phyloP scores from a whole-genome alignment of 2,329 filamentous ascomycete genomes.

The Shiraia sp. region DNA sequence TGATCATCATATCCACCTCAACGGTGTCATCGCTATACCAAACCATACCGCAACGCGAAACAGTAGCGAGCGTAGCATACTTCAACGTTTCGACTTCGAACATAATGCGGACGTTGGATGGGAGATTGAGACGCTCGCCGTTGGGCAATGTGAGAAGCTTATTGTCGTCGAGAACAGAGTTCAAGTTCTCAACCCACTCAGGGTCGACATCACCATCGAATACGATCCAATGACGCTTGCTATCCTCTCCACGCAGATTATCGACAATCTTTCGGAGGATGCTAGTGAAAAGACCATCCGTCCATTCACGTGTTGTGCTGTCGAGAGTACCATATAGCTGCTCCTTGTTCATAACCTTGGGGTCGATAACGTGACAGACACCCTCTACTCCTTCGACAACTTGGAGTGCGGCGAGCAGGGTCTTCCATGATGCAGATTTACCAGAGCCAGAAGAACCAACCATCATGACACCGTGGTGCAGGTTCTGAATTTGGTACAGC shows the following conservation, averaged over 20 bases:
- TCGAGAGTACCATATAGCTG: slow-evolving; percentile 94
- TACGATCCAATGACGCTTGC: slow-evolving; percentile 98
- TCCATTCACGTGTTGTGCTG: slow-evolving; percentile 97
- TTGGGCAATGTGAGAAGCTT: slow-evolving; percentile 96
- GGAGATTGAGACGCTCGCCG: slow-evolving; percentile 93
- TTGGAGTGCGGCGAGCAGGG: slow-evolving; percentile 87
- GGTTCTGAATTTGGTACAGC: slow-evolving; percentile 95
- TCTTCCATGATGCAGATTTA: slow-evolving; percentile 94
- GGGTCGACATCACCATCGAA: slow-evolving; percentile 99
- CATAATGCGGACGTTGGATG: slow-evolving; percentile 96
- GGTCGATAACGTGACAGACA: slow-evolving; percentile 96
- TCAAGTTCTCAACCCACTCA: slow-evolving; percentile 99
- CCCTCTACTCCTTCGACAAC: slow-evolving; percentile 90
- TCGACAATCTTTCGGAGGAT: slow-evolving; percentile 98
- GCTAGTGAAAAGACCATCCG: slow-evolving; percentile 95
- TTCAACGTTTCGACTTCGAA: slow-evolving; percentile 98
- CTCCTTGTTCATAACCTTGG: slow-evolving; percentile 99
- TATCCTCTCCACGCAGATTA: slow-evolving; percentile 94
- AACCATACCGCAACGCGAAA: slow-evolving; percentile 99
- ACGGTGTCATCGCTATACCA: slow-evolving; percentile 99
- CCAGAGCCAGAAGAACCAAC: slow-evolving; percentile 96
- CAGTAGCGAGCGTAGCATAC: slow-evolving; percentile 97
- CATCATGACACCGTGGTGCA: slow-evolving; percentile 99
- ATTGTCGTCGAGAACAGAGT: slow-evolving; percentile 99
- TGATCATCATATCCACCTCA: slow-evolving; percentile 87